Evolutionary conservation across 495 filamentous ascomycete species (phyloP).

Genomic region (Lasiosphaeris hirsuta): DNA sequence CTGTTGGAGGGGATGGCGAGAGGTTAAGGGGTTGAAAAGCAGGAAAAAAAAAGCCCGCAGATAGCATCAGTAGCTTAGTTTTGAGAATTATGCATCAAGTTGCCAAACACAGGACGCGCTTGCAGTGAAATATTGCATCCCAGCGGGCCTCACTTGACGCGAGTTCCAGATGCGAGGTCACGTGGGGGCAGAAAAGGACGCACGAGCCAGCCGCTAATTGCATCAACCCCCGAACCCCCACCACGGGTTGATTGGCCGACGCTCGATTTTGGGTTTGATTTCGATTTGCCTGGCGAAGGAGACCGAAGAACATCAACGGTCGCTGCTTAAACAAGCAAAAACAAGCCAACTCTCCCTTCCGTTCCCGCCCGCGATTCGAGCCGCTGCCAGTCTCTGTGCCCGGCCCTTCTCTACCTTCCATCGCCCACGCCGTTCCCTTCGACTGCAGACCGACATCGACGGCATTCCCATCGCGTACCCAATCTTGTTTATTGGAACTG

Average conservation of each 20-base stretch:
- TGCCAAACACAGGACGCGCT: neutral
- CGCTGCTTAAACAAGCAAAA: constrained; percentile 4
- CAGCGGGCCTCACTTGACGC: neutral
- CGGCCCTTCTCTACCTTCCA: constrained; percentile 5
- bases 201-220: constrained; percentile 20
- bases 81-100: no score
- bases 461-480: neutral
- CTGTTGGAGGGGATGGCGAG: no score
- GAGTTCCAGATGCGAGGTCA: constrained; percentile 1
- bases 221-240: constrained; percentile 26
- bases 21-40: no score
- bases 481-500: constrained; percentile 6
- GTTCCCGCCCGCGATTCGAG: constrained; percentile 3
- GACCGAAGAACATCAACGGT: constrained; percentile 16
- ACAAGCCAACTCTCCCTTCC: constrained; percentile 8
- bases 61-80: no score
- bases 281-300: constrained; percentile 16
- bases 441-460: constrained; percentile 6
- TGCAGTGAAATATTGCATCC: neutral
- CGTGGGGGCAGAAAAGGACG: neutral
- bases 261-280: constrained; percentile 29
- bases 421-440: constrained; percentile 5
- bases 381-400: constrained; percentile 17
- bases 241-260: constrained; percentile 36
- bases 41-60: no score